Conservation (phyloP, 2,329 filamentous ascomycete genomes). For the Byssochlamys sp. region DNA sequence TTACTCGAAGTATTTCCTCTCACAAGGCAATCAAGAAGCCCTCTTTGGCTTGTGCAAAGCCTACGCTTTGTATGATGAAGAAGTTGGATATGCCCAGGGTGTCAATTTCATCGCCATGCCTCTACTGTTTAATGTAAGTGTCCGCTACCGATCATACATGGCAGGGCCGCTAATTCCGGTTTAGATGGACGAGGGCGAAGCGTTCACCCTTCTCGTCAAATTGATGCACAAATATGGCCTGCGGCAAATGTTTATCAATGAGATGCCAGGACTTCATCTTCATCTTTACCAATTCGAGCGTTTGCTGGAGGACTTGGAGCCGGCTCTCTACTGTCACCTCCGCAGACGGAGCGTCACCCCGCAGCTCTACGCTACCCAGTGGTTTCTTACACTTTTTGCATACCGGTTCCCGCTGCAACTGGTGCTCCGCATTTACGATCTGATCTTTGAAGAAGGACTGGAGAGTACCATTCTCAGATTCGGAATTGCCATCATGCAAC, state of each 20-base stretch:
- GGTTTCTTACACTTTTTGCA: constrained; percentile 97
- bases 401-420: constrained; percentile 95
- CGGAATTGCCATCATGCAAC: constrained; percentile 89
- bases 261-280: constrained; percentile 92
- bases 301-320: constrained; percentile 84
- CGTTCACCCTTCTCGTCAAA: constrained; percentile 83
- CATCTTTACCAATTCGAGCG: constrained; percentile 92
- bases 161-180: constrained; percentile 11
- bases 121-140: constrained; percentile 74
- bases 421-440: constrained; percentile 89
- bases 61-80: constrained; percentile 89
- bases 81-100: constrained; percentile 90
- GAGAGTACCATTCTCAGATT: constrained; percentile 84
- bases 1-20: constrained; percentile 90
- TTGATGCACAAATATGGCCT: constrained; percentile 95
- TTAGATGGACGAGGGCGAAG: constrained; percentile 92
- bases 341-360: constrained; percentile 77
- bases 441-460: constrained; percentile 86
- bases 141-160: neutral
- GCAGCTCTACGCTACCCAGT: constrained; percentile 92
- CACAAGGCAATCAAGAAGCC: constrained; percentile 82
- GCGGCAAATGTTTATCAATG: constrained; percentile 83
- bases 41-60: constrained; percentile 95
- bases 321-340: constrained; percentile 87
- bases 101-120: constrained; percentile 99